Evolutionary conservation across 106 monocot genomes (phyloP), one percentile per base, ranked within the genome.

Genomic region (Allium fistulosum): DNA sequence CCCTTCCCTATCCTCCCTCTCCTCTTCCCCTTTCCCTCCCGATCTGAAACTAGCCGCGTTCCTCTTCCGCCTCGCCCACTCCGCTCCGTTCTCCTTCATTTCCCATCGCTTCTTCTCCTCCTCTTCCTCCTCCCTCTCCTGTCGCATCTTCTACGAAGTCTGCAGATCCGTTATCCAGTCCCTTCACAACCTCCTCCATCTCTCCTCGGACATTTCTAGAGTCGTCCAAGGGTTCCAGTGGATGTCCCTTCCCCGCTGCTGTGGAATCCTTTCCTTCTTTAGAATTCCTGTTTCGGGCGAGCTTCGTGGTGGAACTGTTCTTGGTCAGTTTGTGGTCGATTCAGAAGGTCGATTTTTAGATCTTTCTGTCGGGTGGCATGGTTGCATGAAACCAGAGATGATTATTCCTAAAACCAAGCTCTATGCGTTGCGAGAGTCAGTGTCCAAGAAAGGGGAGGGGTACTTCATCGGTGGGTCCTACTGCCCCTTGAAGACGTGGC

Each of bases 401-500:
- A 88, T 96, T 27, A 57, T 88, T 2, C 27, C 67, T 0, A 74
- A 58, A 10, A 69, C 91, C 47, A 86, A 80, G 74, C 73, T 92
- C 17, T 70, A 63, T 57, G 59, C 51, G 13, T 64, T 65, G 16
- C 77, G 68, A 22, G 37, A 66, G 7, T 45, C 56, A 15, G 70
- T 78, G 10, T 74, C 71, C 17, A 62, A 17, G 0, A 71, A 3
- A 49, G 64, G 48, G 10, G 1, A 14, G 7, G 37, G 45, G 53
- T 95, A 88, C 60, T 55, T 95, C 11, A 52, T 91, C 18, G 95
- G 88, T 8, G 74, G 65, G 22, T 72, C 86, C 49, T 86, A 84
- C 70, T 92, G 91, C 72, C 91, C 91, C 3, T 81, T 96, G 13
- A 75, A 86, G 47, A 82, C 91, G 3, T 92, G 96, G 91, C 88